Evolutionary conservation across 2,329 filamentous ascomycete genomes (phyloP).

Genomic region (Aspergillus ustus): DNA sequence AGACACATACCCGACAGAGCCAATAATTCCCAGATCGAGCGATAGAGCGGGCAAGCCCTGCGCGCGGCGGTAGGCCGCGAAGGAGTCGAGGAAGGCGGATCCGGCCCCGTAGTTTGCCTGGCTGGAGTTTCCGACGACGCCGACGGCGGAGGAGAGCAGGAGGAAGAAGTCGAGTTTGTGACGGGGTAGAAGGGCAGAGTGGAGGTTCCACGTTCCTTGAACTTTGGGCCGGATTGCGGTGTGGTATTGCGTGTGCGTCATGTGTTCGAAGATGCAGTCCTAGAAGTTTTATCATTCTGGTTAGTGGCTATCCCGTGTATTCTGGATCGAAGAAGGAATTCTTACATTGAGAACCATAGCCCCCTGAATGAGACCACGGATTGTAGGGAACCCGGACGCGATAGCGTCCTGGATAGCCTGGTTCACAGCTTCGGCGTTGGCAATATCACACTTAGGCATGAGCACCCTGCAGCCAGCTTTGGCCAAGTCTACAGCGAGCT

Average conservation of each 20-base stretch:
- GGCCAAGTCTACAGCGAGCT: not conserved
- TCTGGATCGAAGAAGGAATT: too few species aligned
- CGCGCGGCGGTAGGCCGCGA: not conserved
- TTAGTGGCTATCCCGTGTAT: too few species aligned
- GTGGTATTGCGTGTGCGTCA: constrained; percentile 3
- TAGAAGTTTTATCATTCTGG: too few species aligned
- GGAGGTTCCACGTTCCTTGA: constrained; percentile 3
- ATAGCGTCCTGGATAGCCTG: not conserved
- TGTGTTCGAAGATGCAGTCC: constrained; percentile 15
- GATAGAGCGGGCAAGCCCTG: constrained; percentile 6
- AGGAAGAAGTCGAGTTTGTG: constrained; percentile 22
- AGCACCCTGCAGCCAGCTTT: not conserved
- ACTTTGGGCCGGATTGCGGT: constrained; percentile 14
- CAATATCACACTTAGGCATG: constrained; percentile 3
- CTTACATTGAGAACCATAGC: constrained; percentile 20
- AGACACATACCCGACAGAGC: not conserved
- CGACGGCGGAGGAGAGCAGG: constrained; percentile 7
- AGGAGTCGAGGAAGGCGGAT: constrained; percentile 5
- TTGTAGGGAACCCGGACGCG: constrained; percentile 7
- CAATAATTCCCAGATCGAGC: constrained; percentile 11
- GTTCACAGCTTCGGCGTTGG: not conserved
- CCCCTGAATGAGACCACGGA: constrained; percentile 18
- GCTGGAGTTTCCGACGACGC: constrained; percentile 10
- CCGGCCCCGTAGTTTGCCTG: constrained; percentile 18
- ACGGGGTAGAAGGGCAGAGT: constrained; percentile 11